Conservation (phyloP, 2,329 filamentous ascomycete species). For the Ophiostoma sp. region DNA sequence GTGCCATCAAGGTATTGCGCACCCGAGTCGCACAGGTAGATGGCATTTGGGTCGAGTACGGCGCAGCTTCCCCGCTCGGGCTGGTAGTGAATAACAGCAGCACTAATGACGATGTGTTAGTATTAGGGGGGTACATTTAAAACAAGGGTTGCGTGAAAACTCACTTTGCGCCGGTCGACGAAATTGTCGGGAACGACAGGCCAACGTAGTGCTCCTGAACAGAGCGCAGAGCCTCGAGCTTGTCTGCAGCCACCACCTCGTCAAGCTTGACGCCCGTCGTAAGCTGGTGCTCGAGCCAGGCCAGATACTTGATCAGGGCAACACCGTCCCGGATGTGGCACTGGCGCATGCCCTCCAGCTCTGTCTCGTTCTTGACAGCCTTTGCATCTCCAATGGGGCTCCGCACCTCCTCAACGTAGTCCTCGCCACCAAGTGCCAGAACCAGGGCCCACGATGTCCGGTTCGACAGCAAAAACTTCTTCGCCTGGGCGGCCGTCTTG, state of each 20-base stretch:
- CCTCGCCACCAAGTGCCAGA: conserved; percentile 79
- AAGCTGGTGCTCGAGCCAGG: conserved; percentile 92
- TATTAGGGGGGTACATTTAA: not conserved
- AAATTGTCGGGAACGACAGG: conserved; percentile 93
- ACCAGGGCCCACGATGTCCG: conserved; percentile 92
- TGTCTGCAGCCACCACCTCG: conserved; percentile 89
- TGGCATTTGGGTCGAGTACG: conserved; percentile 75
- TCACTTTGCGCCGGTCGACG: conserved; percentile 79
- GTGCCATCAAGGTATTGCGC: conserved; percentile 96
- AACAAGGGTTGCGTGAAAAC: conserved; percentile 33
- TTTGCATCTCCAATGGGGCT: conserved; percentile 90
- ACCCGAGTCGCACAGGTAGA: conserved; percentile 96
- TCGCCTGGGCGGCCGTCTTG: conserved; percentile 37
- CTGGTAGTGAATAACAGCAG: conserved; percentile 93
- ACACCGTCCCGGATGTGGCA: conserved; percentile 94
- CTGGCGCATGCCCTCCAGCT: conserved; percentile 87
- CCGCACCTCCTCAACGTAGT: conserved; percentile 79
- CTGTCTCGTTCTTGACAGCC: conserved; percentile 87
- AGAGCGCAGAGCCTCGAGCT: conserved; percentile 74
- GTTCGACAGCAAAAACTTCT: conserved; percentile 83
- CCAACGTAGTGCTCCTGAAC: conserved; percentile 76
- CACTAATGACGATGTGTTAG: conserved; percentile 53
- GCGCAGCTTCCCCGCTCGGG: conserved; percentile 82
- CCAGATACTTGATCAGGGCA: conserved; percentile 87
- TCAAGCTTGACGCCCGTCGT: conserved; percentile 73